Evolutionary conservation across 768 basidiomycete genomes (phyloP).

Genomic region (Mycena filopes): DNA sequence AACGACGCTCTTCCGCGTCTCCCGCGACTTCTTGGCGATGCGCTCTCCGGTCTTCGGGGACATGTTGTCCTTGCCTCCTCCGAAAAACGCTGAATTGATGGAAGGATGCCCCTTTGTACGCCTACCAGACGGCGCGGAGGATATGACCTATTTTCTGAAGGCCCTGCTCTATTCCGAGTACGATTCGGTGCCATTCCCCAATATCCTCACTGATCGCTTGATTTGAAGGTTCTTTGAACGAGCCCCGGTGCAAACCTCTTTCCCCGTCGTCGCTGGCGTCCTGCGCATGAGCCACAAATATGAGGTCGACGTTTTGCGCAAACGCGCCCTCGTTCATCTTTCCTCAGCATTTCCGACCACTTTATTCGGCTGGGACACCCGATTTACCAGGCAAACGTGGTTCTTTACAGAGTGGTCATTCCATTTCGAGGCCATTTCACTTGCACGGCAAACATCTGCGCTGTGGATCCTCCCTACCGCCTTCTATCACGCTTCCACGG

Average conservation of each 20-base stretch:
- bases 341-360: background rate
- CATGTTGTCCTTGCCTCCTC: slow-evolving; percentile 17
- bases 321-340: slow-evolving; percentile 11
- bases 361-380: background rate
- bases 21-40: slow-evolving; percentile 2
- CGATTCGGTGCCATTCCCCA: background rate
- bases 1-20: slow-evolving; percentile 9
- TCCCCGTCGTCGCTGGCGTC: slow-evolving; percentile 1
- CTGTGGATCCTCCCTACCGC: slow-evolving; percentile 10
- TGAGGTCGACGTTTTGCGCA: slow-evolving; percentile 7
- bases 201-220: too few species aligned
- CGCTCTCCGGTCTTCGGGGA: slow-evolving; percentile 13
- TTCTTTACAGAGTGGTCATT: too few species aligned
- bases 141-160: slow-evolving; percentile 9
- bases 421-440: background rate
- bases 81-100: background rate
- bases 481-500: background rate
- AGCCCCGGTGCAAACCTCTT: background rate
- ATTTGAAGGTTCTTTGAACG: slow-evolving; percentile 8
- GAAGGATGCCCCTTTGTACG: slow-evolving; percentile 22
- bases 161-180: slow-evolving; percentile 18
- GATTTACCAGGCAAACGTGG: too few species aligned
- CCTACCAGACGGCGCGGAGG: slow-evolving; percentile 5
- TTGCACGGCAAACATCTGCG: background rate
- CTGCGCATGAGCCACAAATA: slow-evolving; percentile 24